Conservation (phyloP, 495 filamentous ascomycete species). For the Hypoxylon cercidicola region DNA sequence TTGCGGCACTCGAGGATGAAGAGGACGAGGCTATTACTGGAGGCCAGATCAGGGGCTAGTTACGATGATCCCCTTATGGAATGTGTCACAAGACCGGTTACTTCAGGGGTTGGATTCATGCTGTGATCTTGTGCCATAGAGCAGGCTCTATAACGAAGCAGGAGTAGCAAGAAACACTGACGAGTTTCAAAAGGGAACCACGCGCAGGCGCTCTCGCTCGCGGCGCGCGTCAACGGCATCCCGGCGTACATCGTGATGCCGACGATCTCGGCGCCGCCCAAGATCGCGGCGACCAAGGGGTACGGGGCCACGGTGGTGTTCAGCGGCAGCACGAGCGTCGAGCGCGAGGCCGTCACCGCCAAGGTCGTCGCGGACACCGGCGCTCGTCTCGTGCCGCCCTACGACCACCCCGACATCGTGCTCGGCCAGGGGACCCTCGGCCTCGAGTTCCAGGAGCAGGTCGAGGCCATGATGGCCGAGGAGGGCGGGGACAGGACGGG, state of each 20-base stretch:
- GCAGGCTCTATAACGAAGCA: too few relatives aligned
- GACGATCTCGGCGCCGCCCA: slow-evolving; percentile 78
- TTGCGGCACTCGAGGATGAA: too few relatives aligned
- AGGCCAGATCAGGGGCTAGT: too few relatives aligned
- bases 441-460: slow-evolving; percentile 83
- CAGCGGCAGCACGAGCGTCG: slow-evolving; percentile 79
- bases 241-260: slow-evolving; percentile 94
- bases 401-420: slow-evolving; percentile 90
- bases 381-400: slow-evolving; percentile 85
- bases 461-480: slow-evolving; percentile 47
- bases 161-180: slow-evolving; percentile 10
- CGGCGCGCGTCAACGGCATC: slow-evolving; percentile 68
- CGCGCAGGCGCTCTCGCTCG: slow-evolving; percentile 92
- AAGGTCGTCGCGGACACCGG: slow-evolving; percentile 74
- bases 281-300: slow-evolving; percentile 81
- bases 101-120: too few relatives aligned
- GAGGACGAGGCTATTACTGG: too few relatives aligned
- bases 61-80: too few relatives aligned
- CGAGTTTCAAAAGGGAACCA: slow-evolving; percentile 80
- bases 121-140: too few relatives aligned
- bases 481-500: slow-evolving; percentile 13
- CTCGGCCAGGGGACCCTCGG: slow-evolving; percentile 90
- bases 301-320: slow-evolving; percentile 85
- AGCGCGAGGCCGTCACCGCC: slow-evolving; percentile 80
- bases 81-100: too few relatives aligned